Percentiles rank a stretch among this genome's conserved stretches.
These are phyloP conservation scores for Pulveroboletus sp. DNA, from an alignment of 768 basidiomycete species.

Conservation along the genomic window DNA sequence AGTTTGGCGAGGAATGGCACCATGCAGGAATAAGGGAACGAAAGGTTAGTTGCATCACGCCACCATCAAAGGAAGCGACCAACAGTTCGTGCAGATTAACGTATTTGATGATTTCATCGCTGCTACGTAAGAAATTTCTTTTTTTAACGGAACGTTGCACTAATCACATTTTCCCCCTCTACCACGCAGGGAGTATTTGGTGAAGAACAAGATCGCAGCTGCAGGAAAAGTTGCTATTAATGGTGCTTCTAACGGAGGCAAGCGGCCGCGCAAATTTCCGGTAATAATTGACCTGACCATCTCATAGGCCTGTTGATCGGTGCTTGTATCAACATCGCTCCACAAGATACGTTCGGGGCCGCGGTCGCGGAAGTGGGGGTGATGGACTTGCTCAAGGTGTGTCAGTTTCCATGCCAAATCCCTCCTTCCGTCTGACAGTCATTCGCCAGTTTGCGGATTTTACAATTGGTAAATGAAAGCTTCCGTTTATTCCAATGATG, in stretches of 20 bases:
- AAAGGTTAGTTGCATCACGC: constrained; percentile 45
- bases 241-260: constrained; percentile 81
- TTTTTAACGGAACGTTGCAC: background rate
- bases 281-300: background rate
- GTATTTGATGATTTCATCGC: constrained; percentile 83
- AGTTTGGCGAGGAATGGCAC: constrained; percentile 89
- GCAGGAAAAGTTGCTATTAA: constrained; percentile 72
- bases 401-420: background rate
- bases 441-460: constrained; percentile 62
- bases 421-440: background rate
- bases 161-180: background rate
- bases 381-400: constrained; percentile 72
- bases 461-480: constrained; percentile 55
- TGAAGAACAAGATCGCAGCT: constrained; percentile 68
- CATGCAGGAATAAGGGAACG: constrained; percentile 64
- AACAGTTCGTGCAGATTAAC: constrained; percentile 46
- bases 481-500: background rate
- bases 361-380: constrained; percentile 83
- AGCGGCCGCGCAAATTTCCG: constrained; percentile 8
- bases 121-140: constrained; percentile 54
- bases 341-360: constrained; percentile 73
- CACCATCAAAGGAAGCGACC: background rate
- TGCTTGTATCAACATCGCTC: constrained; percentile 82
- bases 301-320: constrained; percentile 67
- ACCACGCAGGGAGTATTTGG: constrained; percentile 57